These are phyloP conservation scores for Lanmaoa pseudosensibilis DNA, from an alignment of 768 basidiomycete genomes.

Conservation along the genomic window DNA sequence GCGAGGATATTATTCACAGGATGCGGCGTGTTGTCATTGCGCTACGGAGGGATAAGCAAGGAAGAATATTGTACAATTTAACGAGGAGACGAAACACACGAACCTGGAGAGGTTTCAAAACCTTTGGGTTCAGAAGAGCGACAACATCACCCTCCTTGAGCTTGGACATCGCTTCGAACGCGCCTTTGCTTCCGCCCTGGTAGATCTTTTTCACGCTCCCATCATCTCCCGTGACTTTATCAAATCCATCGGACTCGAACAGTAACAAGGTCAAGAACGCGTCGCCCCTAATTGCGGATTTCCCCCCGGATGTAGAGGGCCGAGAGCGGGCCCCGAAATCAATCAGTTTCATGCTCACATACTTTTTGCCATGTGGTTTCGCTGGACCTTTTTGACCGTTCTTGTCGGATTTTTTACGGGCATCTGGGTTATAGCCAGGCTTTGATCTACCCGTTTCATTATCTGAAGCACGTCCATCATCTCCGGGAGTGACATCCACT, in stretches of 20 bases:
- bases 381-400: constrained; percentile 13
- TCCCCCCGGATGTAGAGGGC: constrained; percentile 55
- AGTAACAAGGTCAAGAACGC: constrained; percentile 80
- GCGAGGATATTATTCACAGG: constrained; percentile 82
- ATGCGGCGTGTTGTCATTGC: constrained; percentile 56
- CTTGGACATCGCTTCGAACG: constrained; percentile 86
- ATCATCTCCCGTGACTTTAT: constrained; percentile 52
- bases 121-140: constrained; percentile 82
- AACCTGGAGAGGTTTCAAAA: constrained; percentile 86
- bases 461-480: constrained; percentile 43
- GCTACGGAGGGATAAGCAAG: constrained; percentile 12
- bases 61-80: background rate
- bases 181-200: constrained; percentile 87
- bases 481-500: constrained; percentile 46
- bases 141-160: constrained; percentile 88
- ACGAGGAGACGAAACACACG: constrained; percentile 16
- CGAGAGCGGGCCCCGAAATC: constrained; percentile 71
- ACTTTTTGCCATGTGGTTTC: constrained; percentile 68
- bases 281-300: constrained; percentile 70
- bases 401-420: constrained; percentile 20
- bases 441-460: constrained; percentile 19
- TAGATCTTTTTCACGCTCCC: constrained; percentile 63
- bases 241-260: constrained; percentile 82
- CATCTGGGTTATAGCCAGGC: background rate
- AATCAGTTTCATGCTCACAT: constrained; percentile 80